Base-by-base conservation (phyloP, 176 grass and related monocot genomes). In the Neostapfia colusana region DNA sequence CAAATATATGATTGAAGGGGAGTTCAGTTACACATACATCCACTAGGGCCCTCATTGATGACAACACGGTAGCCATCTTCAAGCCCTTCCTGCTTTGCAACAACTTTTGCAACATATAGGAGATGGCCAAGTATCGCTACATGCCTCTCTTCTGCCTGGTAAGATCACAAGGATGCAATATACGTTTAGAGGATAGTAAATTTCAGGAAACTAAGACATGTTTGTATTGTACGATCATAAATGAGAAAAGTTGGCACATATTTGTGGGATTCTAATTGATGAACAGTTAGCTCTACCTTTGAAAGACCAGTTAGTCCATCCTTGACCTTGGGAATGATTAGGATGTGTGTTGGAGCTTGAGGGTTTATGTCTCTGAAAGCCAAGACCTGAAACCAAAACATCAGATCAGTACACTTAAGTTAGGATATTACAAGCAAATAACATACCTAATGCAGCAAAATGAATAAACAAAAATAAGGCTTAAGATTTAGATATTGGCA, bases 351-450 rank as follows among this genome's bases (percentile, higher is more conserved):
- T 9, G 86, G 93, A 66, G 86, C 90, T 87, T 97, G 88, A 76
- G 93, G 93, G 80, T 73, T 85, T 80, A 97, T 91, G 85, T 97
- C 93, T 84, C 88, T 89, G 77, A 97, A 97, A 85, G 93, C 93
- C 61, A 93, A 64, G 44, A 85, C 93, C 93, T 97, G 80, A 2
- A 75, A 73, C 46, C 20, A 66, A 54, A 78, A 66, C 62, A 78
- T 67, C 62, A 41, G 6, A 65, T 50, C 0, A 34, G 27, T 3
- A 4, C 1, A 16, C 10, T 75, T 35, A 28, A 40, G 4, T 7
- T 40, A 4, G 20, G 7, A 51, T 8, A 76, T 17, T 16, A 77
- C 20, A 16, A 37, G 63, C 31, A 36, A 55, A 7, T 38, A 72
- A 23, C 3, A 50, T 51, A 18, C 15, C 21, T 37, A 50, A 13